A percentile compares a stretch with the other conserved stretches of the same genome.
phyloP scores from a whole-genome alignment of 164 flowering plant species.

The Magnolia officinalis region DNA sequence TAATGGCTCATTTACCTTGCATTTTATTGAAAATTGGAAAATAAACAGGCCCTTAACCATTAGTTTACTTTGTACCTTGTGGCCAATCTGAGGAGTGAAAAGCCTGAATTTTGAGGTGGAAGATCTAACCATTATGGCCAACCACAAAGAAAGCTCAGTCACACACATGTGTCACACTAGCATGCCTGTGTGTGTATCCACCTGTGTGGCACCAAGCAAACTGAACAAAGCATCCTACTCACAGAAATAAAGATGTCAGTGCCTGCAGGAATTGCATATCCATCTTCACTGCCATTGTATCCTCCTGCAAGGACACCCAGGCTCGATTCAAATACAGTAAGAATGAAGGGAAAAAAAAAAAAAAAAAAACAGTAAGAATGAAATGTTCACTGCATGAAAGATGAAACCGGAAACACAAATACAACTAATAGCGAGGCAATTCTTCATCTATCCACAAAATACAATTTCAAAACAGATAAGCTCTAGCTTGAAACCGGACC shows the following conservation, averaged over 20 bases:
- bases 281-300: conserved; percentile 72
- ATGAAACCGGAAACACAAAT: background rate
- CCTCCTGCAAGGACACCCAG: conserved; percentile 57
- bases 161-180: too few species aligned
- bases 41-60: too few species aligned
- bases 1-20: too few species aligned
- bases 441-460: background rate
- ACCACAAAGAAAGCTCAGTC: too few species aligned
- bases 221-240: conserved; percentile 25
- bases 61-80: too few species aligned
- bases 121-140: too few species aligned
- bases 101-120: too few species aligned
- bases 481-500: too few species aligned
- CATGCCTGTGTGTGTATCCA: too few species aligned
- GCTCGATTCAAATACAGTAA: background rate
- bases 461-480: too few species aligned
- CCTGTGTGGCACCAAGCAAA: background rate
- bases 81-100: too few species aligned
- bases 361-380: background rate
- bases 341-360: background rate
- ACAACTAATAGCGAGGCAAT: background rate
- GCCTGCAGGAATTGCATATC: conserved; percentile 80
- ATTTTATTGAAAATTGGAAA: too few species aligned
- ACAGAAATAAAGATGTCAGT: conserved; percentile 93
- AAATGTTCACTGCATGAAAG: background rate